These are phyloP conservation scores for Fusarium sp. DNA, from an alignment of 2,329 filamentous ascomycete genomes.

Conservation along the genomic window DNA sequence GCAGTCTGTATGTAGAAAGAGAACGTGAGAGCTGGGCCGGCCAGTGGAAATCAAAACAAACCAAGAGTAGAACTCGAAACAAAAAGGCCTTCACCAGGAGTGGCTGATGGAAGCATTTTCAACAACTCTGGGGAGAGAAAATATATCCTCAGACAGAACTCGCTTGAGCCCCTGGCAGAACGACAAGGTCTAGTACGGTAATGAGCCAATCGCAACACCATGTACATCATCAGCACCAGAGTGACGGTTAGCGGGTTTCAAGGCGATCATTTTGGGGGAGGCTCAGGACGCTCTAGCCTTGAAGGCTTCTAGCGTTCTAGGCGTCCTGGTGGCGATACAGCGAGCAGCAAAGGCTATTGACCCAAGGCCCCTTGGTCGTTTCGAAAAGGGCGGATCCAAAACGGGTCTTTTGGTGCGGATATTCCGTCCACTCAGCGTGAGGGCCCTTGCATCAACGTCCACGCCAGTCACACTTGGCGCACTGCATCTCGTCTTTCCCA, in stretches of 20 bases:
- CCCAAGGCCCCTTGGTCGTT: slow-evolving; percentile 29
- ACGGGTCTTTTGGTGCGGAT: slow-evolving; percentile 28
- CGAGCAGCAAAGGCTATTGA: slow-evolving; percentile 28
- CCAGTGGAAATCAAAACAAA: slow-evolving; percentile 42
- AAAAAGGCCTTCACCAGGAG: slow-evolving; percentile 39
- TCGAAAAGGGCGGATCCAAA: slow-evolving; percentile 41
- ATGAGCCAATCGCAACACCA: slow-evolving; percentile 26
- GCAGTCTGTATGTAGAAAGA: slow-evolving; percentile 24
- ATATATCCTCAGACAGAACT: slow-evolving; percentile 40
- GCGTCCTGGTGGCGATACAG: slow-evolving; percentile 33
- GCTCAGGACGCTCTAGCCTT: slow-evolving; percentile 31
- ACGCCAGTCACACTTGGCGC: slow-evolving; percentile 35
- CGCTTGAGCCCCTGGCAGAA: slow-evolving; percentile 42
- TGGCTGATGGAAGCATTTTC: slow-evolving; percentile 44
- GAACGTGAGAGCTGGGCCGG: slow-evolving; percentile 40
- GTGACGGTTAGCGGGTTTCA: slow-evolving; percentile 41
- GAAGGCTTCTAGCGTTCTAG: slow-evolving; percentile 33
- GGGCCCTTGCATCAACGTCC: slow-evolving; percentile 36
- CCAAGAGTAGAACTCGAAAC: slow-evolving; percentile 43
- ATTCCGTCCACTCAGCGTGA: slow-evolving; percentile 37
- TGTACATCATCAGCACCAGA: slow-evolving; percentile 35
- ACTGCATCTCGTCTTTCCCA: slow-evolving; percentile 21
- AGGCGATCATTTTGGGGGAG: slow-evolving; percentile 36
- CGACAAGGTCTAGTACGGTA: slow-evolving; percentile 7
- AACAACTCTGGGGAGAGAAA: slow-evolving; percentile 36